phyloP scores from a whole-genome alignment of 208 protist genomes.

The Leishmania arabica region DNA sequence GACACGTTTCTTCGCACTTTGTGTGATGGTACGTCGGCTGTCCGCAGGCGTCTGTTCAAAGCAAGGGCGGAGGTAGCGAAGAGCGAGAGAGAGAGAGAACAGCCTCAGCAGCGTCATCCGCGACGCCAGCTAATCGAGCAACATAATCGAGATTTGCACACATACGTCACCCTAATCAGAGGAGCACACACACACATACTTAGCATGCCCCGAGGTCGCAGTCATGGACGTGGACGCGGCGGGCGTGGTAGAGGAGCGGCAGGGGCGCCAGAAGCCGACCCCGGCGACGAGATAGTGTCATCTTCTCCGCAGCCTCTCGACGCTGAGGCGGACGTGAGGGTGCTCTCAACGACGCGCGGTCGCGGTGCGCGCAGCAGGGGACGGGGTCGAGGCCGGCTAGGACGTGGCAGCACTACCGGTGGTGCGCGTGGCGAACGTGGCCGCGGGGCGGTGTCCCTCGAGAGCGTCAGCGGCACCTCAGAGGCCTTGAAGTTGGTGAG shows the following conservation, averaged over 20 bases:
- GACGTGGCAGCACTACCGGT: background rate
- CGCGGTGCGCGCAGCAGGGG: background rate
- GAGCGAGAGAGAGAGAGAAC: background rate
- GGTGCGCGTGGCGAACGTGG: background rate
- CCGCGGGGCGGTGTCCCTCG: background rate
- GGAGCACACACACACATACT: background rate
- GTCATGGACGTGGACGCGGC: slow-evolving; percentile 11
- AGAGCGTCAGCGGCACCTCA: background rate
- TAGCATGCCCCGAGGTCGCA: slow-evolving; percentile 29
- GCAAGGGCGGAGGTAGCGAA: background rate
- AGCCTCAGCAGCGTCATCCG: background rate
- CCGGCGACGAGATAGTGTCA: background rate
- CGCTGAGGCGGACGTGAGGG: background rate
- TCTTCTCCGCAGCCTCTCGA: background rate
- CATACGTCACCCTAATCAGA: background rate
- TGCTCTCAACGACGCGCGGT: background rate
- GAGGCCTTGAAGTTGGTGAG: background rate
- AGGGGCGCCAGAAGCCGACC: background rate
- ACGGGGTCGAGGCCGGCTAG: slow-evolving; percentile 22
- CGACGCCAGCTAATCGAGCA: background rate
- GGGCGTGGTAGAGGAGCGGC: slow-evolving; percentile 7
- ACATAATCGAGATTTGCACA: background rate
- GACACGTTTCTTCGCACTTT: background rate
- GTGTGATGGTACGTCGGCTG: background rate
- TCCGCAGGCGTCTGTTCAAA: background rate